Conservation (phyloP, 2,329 filamentous ascomycete genomes). For the Beauveria sp. region DNA sequence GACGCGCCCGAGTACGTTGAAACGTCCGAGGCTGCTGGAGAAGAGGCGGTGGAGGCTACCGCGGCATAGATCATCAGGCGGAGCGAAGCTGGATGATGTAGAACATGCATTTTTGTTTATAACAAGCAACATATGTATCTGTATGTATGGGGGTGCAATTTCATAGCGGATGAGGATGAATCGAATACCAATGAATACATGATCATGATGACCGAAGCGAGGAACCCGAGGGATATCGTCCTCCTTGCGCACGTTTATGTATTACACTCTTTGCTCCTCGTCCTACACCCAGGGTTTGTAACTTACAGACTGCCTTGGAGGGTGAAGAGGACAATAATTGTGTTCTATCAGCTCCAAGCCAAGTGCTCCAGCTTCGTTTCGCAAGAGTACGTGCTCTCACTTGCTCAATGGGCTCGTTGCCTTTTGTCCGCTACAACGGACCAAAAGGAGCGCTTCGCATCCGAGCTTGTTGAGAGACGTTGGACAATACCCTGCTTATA, state of each 20-base stretch:
- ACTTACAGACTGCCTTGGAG: background rate
- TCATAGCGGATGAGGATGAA: background rate
- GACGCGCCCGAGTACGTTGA: slow-evolving; percentile 37
- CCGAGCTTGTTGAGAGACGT: background rate
- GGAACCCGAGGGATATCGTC: background rate
- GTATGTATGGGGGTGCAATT: background rate
- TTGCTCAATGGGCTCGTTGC: background rate
- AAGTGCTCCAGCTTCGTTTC: background rate
- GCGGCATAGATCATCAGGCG: background rate
- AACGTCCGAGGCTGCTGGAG: background rate
- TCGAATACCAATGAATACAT: slow-evolving; percentile 1
- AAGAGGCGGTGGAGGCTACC: slow-evolving; percentile 3
- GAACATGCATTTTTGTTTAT: slow-evolving; percentile 2
- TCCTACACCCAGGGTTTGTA: background rate
- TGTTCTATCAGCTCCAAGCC: background rate
- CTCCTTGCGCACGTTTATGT: background rate
- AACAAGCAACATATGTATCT: background rate
- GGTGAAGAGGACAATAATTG: background rate
- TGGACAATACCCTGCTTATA: background rate
- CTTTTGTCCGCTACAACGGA: background rate
- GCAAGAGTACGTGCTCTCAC: background rate
- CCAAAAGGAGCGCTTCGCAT: background rate
- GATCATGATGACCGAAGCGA: background rate
- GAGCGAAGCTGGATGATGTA: background rate
- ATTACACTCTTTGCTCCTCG: background rate